phyloP scores from a whole-genome alignment of 2,329 filamentous ascomycete species.

The Colletotrichum sp. region DNA sequence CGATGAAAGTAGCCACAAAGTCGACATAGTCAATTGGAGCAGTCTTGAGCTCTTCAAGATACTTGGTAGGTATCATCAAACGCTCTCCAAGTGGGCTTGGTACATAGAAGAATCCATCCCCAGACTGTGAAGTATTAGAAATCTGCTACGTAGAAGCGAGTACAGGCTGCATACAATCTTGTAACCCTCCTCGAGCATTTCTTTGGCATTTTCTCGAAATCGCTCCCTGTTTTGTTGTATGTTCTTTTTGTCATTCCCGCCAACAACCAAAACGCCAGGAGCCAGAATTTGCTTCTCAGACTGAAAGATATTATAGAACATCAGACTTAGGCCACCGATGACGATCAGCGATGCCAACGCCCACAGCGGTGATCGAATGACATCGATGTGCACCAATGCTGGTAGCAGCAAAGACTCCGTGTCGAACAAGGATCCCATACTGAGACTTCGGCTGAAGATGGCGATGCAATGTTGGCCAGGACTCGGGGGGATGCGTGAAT shows the following conservation, averaged over 20 bases:
- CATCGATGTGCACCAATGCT: neutral
- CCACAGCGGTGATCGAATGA: neutral
- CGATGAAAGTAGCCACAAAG: constrained; percentile 29
- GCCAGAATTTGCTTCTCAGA: neutral
- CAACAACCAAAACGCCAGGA: neutral
- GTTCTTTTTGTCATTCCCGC: neutral
- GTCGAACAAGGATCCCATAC: neutral
- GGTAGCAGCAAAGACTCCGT: neutral
- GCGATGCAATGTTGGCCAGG: neutral
- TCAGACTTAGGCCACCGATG: neutral
- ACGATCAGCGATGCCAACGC: neutral
- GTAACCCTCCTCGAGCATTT: neutral
- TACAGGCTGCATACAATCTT: neutral
- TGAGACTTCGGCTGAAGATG: neutral
- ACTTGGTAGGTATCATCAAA: constrained; percentile 30
- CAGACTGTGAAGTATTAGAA: neutral
- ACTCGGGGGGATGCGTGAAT: neutral
- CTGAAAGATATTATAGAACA: neutral
- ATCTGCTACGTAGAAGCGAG: neutral
- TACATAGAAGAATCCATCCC: constrained; percentile 24
- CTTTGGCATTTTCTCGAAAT: neutral
- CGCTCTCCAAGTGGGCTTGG: constrained; percentile 30
- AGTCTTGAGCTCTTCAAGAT: constrained; percentile 31
- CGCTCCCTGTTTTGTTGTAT: neutral
- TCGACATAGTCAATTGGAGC: constrained; percentile 29